A percentile compares a stretch with the other conserved stretches of the same genome.
Evolutionary conservation across 768 basidiomycete species (phyloP).

Genomic region (Russula virescens): DNA sequence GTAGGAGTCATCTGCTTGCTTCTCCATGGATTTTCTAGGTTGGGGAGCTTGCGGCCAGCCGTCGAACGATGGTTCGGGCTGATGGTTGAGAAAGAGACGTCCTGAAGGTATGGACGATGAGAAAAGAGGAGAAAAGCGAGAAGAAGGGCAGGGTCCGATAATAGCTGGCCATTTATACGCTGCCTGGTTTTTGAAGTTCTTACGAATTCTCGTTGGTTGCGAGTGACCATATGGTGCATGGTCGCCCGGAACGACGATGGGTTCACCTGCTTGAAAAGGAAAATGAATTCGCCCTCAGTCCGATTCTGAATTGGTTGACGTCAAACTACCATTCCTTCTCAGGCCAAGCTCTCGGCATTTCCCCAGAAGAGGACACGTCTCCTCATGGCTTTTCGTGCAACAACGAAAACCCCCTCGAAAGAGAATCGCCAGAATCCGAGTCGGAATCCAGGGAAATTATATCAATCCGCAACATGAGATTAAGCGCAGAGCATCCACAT

Average conservation of each 20-base stretch:
- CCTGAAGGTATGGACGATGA: background rate
- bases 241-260: too few species aligned
- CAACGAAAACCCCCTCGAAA: background rate
- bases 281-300: background rate
- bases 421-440: background rate
- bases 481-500: too few species aligned
- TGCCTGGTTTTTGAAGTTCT: background rate
- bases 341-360: background rate
- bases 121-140: background rate
- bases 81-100: background rate
- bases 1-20: conserved; percentile 15
- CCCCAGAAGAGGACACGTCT: background rate
- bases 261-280: background rate
- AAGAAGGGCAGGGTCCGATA: background rate
- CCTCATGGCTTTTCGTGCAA: background rate
- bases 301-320: too few species aligned
- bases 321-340: background rate
- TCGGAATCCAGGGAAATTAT: background rate
- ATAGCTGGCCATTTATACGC: background rate
- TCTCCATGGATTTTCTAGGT: conserved; percentile 14
- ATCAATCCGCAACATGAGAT: background rate
- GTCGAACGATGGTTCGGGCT: background rate
- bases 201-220: background rate
- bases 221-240: background rate
- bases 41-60: too few species aligned